Evolutionary conservation across 2,329 filamentous ascomycete species (phyloP).

Genomic region (Aspergillus persii): DNA sequence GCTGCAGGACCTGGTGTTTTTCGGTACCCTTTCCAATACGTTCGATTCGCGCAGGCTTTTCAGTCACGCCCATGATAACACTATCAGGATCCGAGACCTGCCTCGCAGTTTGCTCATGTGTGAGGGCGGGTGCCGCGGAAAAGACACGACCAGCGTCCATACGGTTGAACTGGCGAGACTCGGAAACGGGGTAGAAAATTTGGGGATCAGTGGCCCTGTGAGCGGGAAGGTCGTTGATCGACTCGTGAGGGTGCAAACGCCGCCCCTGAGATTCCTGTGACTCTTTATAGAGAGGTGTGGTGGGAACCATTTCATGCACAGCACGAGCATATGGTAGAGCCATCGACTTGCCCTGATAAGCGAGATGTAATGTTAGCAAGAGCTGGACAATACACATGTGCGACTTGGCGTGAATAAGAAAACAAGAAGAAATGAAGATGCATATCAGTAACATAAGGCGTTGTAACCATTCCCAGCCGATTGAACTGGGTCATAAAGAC

Average conservation of each 20-base stretch:
- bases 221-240: constrained; percentile 63
- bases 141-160: constrained; percentile 64
- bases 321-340: constrained; percentile 75
- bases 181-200: constrained; percentile 63
- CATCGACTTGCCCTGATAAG: constrained; percentile 63
- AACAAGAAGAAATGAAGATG: constrained; percentile 9
- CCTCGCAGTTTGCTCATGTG: constrained; percentile 20
- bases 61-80: constrained; percentile 28
- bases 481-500: constrained; percentile 85
- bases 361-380: constrained; percentile 20
- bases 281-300: constrained; percentile 49
- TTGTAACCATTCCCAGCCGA: constrained; percentile 55
- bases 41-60: constrained; percentile 37
- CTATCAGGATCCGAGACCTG: constrained; percentile 32
- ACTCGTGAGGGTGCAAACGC: constrained; percentile 52
- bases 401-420: constrained; percentile 2
- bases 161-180: constrained; percentile 64
- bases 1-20: constrained; percentile 53
- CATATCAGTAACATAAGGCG: constrained; percentile 48
- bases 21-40: constrained; percentile 42
- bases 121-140: constrained; percentile 43
- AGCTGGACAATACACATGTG: not conserved
- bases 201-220: constrained; percentile 54
- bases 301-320: constrained; percentile 76
- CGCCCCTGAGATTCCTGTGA: constrained; percentile 31